phyloP scores from a whole-genome alignment of 2,329 filamentous ascomycete genomes.

The Colletotrichum graminicola region DNA sequence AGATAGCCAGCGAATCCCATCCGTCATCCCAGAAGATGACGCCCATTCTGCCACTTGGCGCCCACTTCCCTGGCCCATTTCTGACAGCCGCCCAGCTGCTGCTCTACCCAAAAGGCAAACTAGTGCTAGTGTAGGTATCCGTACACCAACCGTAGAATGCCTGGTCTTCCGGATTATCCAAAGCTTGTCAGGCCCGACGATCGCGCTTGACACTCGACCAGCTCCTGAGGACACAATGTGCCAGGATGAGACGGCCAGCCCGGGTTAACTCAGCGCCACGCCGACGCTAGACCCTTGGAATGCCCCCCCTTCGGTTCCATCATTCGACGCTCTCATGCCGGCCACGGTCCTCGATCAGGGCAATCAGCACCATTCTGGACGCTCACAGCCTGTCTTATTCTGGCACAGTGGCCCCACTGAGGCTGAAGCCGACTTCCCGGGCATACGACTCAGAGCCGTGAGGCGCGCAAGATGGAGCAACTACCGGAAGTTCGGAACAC shows the following conservation, averaged over 20 bases:
- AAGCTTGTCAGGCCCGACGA: constrained; percentile 22
- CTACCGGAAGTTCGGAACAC: constrained; percentile 6
- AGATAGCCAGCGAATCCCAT: constrained; percentile 31
- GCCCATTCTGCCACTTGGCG: constrained; percentile 28
- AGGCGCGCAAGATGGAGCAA: constrained; percentile 15
- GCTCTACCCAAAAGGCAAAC: constrained; percentile 14
- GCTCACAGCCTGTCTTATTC: constrained; percentile 8
- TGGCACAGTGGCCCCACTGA: constrained; percentile 2
- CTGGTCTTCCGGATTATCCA: constrained; percentile 29
- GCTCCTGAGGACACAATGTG: constrained; percentile 16
- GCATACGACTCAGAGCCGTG: constrained; percentile 34
- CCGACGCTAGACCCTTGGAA: constrained; percentile 34
- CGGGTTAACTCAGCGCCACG: constrained; percentile 35
- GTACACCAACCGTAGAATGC: no score
- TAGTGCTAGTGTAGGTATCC: neutral
- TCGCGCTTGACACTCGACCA: constrained; percentile 4
- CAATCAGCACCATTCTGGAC: constrained; percentile 9
- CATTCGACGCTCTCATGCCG: constrained; percentile 29
- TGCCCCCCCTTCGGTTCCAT: constrained; percentile 24
- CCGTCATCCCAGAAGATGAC: constrained; percentile 22
- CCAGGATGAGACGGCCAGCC: constrained; percentile 26
- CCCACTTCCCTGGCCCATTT: constrained; percentile 12
- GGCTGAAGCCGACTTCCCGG: constrained; percentile 26
- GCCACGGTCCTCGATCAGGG: constrained; percentile 30
- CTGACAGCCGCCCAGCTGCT: constrained; percentile 15